Evolutionary conservation across 164 flowering plant genomes (phyloP).

Genomic region (Tinospora cordifolia): DNA sequence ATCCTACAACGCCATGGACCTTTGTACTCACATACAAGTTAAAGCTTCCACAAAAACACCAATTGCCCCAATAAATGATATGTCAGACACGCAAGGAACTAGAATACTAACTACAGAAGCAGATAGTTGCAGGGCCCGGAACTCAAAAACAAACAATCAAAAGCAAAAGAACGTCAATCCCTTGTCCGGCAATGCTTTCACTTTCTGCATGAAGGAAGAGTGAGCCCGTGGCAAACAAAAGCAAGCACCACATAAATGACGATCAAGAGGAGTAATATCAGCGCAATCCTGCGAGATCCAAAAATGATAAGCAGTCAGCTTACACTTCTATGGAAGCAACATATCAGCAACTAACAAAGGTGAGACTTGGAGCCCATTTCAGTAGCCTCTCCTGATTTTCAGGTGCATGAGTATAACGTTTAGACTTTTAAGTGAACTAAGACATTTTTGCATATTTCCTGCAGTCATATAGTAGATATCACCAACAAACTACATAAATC

Average conservation of each 20-base stretch:
- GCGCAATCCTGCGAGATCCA: conserved; percentile 32
- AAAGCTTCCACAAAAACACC: not conserved
- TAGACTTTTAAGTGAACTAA: too few species aligned
- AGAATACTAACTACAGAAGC: not conserved
- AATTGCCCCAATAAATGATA: not conserved
- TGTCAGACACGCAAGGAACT: not conserved
- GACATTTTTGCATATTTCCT: too few species aligned
- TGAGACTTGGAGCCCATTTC: too few species aligned
- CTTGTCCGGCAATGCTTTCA: not conserved
- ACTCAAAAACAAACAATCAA: not conserved
- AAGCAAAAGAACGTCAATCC: not conserved
- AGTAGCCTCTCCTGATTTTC: too few species aligned
- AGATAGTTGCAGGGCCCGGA: too few species aligned
- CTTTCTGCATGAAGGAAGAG: conserved; percentile 39
- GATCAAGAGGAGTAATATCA: conserved; percentile 30
- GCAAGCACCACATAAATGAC: conserved; percentile 37
- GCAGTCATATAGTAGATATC: not conserved
- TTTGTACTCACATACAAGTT: not conserved
- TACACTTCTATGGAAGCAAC: not conserved
- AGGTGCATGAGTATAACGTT: too few species aligned
- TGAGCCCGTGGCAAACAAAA: conserved; percentile 38
- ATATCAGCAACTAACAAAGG: too few species aligned
- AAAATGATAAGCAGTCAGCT: not conserved
- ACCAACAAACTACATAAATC: not conserved
- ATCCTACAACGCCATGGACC: not conserved